Conservation (phyloP, 352 stramenopile species). For the Phytophthora capsici region DNA sequence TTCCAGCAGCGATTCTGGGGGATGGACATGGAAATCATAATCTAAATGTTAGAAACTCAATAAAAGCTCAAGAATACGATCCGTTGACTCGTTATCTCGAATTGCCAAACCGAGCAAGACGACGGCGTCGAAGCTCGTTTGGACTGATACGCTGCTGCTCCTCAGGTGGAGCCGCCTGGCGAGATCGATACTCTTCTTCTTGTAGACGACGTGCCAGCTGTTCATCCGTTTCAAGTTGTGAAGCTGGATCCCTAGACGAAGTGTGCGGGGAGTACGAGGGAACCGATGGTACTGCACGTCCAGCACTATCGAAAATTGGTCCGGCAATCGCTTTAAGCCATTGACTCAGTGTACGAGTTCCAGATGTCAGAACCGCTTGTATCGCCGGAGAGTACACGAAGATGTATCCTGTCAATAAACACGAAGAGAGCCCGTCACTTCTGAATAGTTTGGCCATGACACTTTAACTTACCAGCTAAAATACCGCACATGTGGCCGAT, state of each 20-base stretch:
- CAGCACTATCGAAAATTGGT: not conserved
- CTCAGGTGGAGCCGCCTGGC: constrained; percentile 2
- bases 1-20: constrained; percentile 7
- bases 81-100: not conserved
- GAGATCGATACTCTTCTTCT: constrained; percentile 36
- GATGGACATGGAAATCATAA: too few species aligned
- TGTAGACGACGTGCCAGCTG: constrained; percentile 32
- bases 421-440: not conserved
- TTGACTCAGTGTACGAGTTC: constrained; percentile 10
- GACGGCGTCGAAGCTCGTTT: constrained; percentile 36
- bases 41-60: not conserved
- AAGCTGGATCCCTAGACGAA: constrained; percentile 1
- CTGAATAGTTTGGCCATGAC: too few species aligned
- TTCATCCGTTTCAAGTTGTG: constrained; percentile 32
- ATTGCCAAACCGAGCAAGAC: constrained; percentile 34
- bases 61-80: not conserved
- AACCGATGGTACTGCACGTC: not conserved
- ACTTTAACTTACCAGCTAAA: constrained; percentile 55
- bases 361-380: constrained; percentile 20
- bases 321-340: constrained; percentile 9
- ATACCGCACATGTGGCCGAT: constrained; percentile 91
- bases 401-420: constrained; percentile 32
- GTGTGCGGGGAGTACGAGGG: not conserved
- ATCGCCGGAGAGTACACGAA: constrained; percentile 31
- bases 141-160: constrained; percentile 20